Evolutionary conservation across 176 grass and related monocot genomes (phyloP).

Genomic region (Carex pumila): DNA sequence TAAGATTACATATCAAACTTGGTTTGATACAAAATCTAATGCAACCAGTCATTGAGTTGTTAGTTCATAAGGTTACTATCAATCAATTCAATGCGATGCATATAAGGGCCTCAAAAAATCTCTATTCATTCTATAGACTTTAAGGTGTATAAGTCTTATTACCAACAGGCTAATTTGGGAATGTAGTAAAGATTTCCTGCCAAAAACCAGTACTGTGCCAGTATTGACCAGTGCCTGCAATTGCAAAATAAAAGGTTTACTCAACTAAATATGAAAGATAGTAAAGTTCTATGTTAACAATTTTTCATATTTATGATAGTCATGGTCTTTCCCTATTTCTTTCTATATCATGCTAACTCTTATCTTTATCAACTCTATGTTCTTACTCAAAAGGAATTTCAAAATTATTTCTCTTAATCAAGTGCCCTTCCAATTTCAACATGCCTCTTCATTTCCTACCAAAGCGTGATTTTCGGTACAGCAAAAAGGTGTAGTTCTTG

Average conservation of each 20-base stretch:
- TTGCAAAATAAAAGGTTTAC: neutral
- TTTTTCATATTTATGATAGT: neutral
- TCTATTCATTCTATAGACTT: neutral
- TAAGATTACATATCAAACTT: neutral
- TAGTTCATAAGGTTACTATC: neutral
- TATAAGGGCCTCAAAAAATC: neutral
- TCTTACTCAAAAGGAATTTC: slow-evolving; percentile 53
- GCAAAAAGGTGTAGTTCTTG: slow-evolving; percentile 57
- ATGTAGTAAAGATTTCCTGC: neutral
- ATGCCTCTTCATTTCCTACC: slow-evolving; percentile 72
- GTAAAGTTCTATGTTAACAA: neutral
- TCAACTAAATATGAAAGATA: neutral
- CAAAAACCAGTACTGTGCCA: neutral
- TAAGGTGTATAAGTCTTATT: neutral
- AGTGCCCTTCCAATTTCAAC: slow-evolving; percentile 58
- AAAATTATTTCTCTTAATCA: slow-evolving; percentile 80
- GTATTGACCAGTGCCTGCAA: neutral
- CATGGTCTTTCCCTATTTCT: neutral
- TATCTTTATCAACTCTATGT: slow-evolving; percentile 15
- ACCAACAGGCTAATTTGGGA: neutral
- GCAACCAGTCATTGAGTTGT: neutral
- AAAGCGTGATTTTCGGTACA: slow-evolving; percentile 81
- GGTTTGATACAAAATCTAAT: neutral
- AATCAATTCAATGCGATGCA: neutral
- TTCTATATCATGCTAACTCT: slow-evolving; percentile 2